These are phyloP conservation scores for Alternaria triticimaculans DNA, from an alignment of 2,329 filamentous ascomycete genomes.

Conservation along the genomic window DNA sequence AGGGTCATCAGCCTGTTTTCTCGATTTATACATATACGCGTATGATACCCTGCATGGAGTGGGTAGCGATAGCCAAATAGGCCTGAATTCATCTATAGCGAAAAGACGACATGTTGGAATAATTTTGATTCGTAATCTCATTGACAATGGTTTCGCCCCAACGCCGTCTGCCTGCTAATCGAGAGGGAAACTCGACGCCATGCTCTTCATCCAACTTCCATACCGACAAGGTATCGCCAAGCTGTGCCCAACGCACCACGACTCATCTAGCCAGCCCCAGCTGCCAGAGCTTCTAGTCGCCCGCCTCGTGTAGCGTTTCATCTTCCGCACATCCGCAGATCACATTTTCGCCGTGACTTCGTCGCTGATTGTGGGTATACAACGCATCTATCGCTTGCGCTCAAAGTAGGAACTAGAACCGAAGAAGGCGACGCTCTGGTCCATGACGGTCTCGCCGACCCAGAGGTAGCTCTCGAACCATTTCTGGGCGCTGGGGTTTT, in stretches of 20 bases:
- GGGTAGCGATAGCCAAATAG: not conserved
- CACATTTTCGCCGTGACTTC: not conserved
- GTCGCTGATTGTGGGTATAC: not conserved
- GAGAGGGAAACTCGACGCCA: not conserved
- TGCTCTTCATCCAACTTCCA: not conserved
- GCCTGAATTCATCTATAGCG: not conserved
- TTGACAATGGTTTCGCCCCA: conserved; percentile 7
- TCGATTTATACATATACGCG: not conserved
- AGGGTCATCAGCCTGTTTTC: not conserved
- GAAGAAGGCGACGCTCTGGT: conserved; percentile 91
- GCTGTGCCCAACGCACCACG: not conserved
- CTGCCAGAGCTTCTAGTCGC: not conserved
- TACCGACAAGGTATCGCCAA: not conserved
- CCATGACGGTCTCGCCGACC: conserved; percentile 97
- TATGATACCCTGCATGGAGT: conserved; percentile 7
- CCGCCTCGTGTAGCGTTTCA: not conserved
- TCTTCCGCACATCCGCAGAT: not conserved
- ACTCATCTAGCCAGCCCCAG: not conserved
- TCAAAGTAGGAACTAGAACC: conserved; percentile 90
- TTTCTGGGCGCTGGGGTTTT: conserved; percentile 80
- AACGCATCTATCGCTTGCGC: conserved; percentile 66
- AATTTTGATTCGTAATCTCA: conserved; percentile 6
- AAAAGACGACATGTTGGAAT: not conserved
- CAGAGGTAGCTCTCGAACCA: conserved; percentile 95
- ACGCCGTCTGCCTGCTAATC: conserved; percentile 3